Base-by-base conservation (phyloP, 2,329 filamentous ascomycete genomes). In the Graphilbum fragrans region DNA sequence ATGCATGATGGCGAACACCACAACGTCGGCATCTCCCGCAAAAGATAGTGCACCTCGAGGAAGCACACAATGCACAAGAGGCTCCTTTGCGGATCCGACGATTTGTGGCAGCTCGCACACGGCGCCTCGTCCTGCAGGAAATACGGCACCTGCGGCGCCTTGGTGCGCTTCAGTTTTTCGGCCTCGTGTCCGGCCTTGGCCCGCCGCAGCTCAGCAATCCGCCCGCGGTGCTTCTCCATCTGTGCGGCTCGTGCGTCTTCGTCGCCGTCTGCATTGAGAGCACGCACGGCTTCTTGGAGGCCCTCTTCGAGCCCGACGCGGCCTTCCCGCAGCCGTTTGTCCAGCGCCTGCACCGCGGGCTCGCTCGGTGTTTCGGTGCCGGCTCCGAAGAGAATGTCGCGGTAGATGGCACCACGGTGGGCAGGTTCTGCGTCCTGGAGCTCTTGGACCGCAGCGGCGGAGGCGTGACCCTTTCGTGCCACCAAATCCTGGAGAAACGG, bases 161-260 rank as follows among this genome's bases (percentile, higher is more conserved):
- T 46, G 35, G 44, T 38, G 44, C 65, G 67, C 43, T 64, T 60
- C 43, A 79, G 59, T 21, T 62, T 59, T 27, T 59, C 56, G 0
- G 60, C 55, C 17, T 68, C 60, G 2, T 73, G 65, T 6, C 77
- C 55, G 3, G 68, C 55, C 35, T 65, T 65, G 19, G 74, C 69
- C 76, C 79, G 82, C 64, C 77, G 79, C 53, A 80, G 59, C 43
- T 71, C 56, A 31, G 78, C 72, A 20, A 60, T 50, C 32, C 57
- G 51, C 44, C 50, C 46, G 25, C 46, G 49, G 27, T 57, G 52
- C 41, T 53, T 53, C 9, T 53, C 50, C 7, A 45, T 46, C 38
- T 52, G 49, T 40, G 56, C 52, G 7, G 50, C 48, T 14, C 41
- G 44, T 2, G 47, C 47, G 4, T 48, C 38, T 16, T 41, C 34